Evolutionary conservation across 2,329 filamentous ascomycete species (phyloP).

Genomic region (Epichloe uncinata): DNA sequence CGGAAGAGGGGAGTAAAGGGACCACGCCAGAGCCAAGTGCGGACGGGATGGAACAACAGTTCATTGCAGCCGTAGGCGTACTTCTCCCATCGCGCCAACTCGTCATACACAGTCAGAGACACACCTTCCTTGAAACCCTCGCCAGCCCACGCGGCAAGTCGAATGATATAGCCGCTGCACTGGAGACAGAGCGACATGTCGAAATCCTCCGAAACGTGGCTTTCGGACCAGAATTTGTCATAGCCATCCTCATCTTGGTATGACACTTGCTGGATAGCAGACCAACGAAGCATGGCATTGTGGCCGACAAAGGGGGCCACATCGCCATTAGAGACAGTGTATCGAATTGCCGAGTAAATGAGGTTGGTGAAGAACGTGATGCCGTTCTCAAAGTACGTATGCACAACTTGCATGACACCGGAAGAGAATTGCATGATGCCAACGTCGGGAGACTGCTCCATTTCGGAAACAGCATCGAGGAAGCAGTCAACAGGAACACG

Average conservation of each 20-base stretch:
- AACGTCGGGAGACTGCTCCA: constrained; percentile 67
- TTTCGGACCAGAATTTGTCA: constrained; percentile 73
- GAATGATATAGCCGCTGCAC: constrained; percentile 57
- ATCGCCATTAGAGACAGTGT: constrained; percentile 64
- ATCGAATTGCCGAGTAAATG: constrained; percentile 65
- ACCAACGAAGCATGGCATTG: constrained; percentile 65
- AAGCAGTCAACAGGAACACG: constrained; percentile 66
- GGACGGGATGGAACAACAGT: constrained; percentile 65
- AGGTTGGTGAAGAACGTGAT: constrained; percentile 62
- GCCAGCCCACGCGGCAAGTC: constrained; percentile 58
- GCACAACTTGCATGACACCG: constrained; percentile 65
- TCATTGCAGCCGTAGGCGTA: constrained; percentile 78
- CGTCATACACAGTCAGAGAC: constrained; percentile 73
- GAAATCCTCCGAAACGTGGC: constrained; percentile 69
- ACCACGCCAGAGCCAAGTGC: constrained; percentile 57
- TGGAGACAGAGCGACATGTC: constrained; percentile 71
- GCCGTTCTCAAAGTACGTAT: constrained; percentile 59
- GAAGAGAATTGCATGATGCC: constrained; percentile 69
- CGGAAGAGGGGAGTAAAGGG: constrained; percentile 72
- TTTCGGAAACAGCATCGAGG: constrained; percentile 66
- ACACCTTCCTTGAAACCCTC: constrained; percentile 77
- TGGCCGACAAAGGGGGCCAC: constrained; percentile 72
- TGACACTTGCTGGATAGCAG: constrained; percentile 58
- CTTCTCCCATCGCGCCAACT: constrained; percentile 76
- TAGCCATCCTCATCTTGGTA: constrained; percentile 58